Evolutionary conservation across 805 yeast genomes (phyloP), one percentile per base, ranked within the genome.

Genomic region (Metschnikowia gruessii): DNA sequence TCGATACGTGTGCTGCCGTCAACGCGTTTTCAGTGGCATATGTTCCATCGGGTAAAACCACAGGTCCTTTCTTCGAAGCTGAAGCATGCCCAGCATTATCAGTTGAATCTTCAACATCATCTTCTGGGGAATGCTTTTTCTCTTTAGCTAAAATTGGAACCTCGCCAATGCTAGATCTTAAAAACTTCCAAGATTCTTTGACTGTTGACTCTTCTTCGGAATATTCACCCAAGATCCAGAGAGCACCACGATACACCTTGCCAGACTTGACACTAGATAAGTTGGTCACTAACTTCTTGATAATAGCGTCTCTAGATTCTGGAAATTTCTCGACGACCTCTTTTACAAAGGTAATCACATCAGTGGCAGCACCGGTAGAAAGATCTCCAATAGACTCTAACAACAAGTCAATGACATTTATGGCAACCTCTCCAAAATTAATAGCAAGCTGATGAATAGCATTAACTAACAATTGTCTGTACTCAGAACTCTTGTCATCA

Each of bases 171-270:
- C 87, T 81, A 28, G 79, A 65, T 63, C 97, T 83, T 53, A 94
- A 81, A 54, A 81, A 86, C 58, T 80, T 85, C 99, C 99, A 95
- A 4, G 95, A 83, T 21, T 76, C 77, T 64, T 85, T 86, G 51
- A 94, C 82, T 43, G 85, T 85, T 21, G 74, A 66, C 53, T 83
- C 89, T 43, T 83, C 84, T 38, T 77, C 60, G 33, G 91, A 74
- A 66, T 90, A 94, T 68, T 95, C 99, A 66, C 99, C 99, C 58
- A 94, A 69, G 42, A 94, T 83, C 99, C 99, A 94, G 50, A 95
- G 74, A 0, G 95, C 89, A 26, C 96, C 95, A 55, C 98, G 83
- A 70, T 82, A 86, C 10, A 94, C 96, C 59, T 90, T 90, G 11
- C 96, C 95, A 49, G 94, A 83, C 62, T 82, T 87, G 42, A 88